Percentiles rank a stretch among this genome's conserved stretches.
phyloP scores from a whole-genome alignment of 192 early-diverging fungal species.

The Allomyces javanicus region DNA sequence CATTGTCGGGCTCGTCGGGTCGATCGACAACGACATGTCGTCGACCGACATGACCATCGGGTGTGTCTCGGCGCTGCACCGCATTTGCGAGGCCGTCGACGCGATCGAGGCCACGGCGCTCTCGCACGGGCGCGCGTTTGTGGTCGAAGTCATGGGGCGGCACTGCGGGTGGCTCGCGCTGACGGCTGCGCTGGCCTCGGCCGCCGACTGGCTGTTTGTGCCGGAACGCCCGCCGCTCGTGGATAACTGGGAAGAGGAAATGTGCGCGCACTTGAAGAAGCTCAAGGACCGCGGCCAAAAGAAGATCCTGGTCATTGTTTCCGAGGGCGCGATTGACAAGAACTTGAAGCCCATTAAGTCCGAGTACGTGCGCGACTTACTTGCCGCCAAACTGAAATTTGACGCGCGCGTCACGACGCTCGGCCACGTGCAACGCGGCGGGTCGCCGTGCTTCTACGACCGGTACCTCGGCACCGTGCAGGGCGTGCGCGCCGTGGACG shows the following conservation, averaged over 20 bases:
- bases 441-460: conserved; percentile 73
- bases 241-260: conserved; percentile 69
- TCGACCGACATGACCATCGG: conserved; percentile 90
- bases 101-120: conserved; percentile 77
- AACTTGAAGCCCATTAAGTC: conserved; percentile 70
- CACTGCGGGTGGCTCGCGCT: conserved; percentile 91
- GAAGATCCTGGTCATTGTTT: conserved; percentile 86
- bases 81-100: conserved; percentile 91
- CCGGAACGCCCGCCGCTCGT: conserved; percentile 78
- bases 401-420: conserved; percentile 88
- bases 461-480: conserved; percentile 85
- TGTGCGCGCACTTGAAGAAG: conserved; percentile 57
- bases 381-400: conserved; percentile 54
- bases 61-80: conserved; percentile 72
- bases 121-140: conserved; percentile 89
- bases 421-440: conserved; percentile 91
- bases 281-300: conserved; percentile 69
- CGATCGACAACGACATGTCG: conserved; percentile 89
- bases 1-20: conserved; percentile 91
- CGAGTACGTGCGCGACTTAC: conserved; percentile 61
- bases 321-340: conserved; percentile 86
- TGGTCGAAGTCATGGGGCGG: conserved; percentile 95
- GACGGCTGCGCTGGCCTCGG: conserved; percentile 67
- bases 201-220: conserved; percentile 90
- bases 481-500: conserved; percentile 84